A percentile compares a stretch with the other conserved stretches of the same genome.
Conservation (phyloP, 2,329 filamentous ascomycete genomes). For the Clarireedia monteithiana region DNA sequence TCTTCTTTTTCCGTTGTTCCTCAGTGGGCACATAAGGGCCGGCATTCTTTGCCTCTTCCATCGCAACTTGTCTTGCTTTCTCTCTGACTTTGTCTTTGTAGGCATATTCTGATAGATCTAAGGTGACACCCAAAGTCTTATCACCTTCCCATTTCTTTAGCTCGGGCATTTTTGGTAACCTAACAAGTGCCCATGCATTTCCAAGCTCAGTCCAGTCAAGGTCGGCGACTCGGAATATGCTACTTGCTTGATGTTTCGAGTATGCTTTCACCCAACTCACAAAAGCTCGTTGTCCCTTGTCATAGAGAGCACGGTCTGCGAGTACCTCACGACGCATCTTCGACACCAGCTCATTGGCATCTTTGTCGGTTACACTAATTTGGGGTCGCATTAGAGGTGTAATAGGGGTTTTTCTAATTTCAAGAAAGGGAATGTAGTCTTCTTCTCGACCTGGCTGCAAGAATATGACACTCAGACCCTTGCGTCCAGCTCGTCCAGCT, state of each 20-base stretch:
- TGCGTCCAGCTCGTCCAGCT: slow-evolving; percentile 80
- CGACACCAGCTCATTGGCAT: slow-evolving; percentile 49
- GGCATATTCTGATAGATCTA: slow-evolving; percentile 60
- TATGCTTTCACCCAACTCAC: slow-evolving; percentile 92
- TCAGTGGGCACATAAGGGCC: slow-evolving; percentile 32
- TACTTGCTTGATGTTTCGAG: slow-evolving; percentile 80
- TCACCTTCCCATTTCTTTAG: slow-evolving; percentile 66
- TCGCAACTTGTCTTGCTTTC: slow-evolving; percentile 50
- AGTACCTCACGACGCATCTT: slow-evolving; percentile 53
- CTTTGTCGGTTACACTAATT: slow-evolving; percentile 49
- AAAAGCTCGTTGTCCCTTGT: slow-evolving; percentile 85
- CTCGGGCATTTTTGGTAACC: slow-evolving; percentile 91
- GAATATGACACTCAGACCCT: slow-evolving; percentile 78
- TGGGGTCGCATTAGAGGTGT: slow-evolving; percentile 49
- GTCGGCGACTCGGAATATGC: slow-evolving; percentile 78
- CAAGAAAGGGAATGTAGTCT: slow-evolving; percentile 82
- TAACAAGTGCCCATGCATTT: slow-evolving; percentile 76
- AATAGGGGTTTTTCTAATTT: slow-evolving; percentile 81
- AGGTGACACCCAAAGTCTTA: slow-evolving; percentile 49
- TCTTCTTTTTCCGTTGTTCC: slow-evolving; percentile 45
- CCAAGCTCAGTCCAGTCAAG: slow-evolving; percentile 81
- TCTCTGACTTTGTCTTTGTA: slow-evolving; percentile 70
- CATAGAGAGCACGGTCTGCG: slow-evolving; percentile 51
- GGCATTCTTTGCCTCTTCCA: slow-evolving; percentile 41
- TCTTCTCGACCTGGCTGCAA: slow-evolving; percentile 80